Percentiles rank a stretch among this genome's conserved stretches.
These are phyloP conservation scores for Aspergillus eucalypticola DNA, from an alignment of 2,329 filamentous ascomycete genomes.

Conservation along the genomic window DNA sequence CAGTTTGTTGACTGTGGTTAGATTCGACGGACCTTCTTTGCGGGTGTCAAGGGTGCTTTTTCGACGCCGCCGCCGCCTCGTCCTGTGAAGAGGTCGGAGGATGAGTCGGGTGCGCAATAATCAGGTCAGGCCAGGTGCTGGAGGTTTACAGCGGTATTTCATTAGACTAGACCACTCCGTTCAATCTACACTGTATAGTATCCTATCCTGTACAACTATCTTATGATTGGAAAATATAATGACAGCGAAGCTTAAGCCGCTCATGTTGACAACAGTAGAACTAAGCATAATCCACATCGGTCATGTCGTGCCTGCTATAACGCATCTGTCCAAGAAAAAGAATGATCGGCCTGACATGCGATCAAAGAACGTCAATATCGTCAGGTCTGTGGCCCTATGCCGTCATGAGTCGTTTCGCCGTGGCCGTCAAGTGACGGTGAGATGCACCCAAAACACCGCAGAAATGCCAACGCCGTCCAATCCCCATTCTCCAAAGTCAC, in stretches of 20 bases:
- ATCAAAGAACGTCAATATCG: slow-evolving; percentile 11
- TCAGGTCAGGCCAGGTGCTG: background rate
- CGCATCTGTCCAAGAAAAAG: slow-evolving; percentile 14
- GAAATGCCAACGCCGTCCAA: slow-evolving; percentile 25
- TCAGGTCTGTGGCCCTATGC: slow-evolving; percentile 22
- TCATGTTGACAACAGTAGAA: background rate
- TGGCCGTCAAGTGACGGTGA: slow-evolving; percentile 18
- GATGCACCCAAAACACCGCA: slow-evolving; percentile 26
- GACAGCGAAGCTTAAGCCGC: background rate
- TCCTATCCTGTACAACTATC: background rate
- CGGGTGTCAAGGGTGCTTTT: slow-evolving; percentile 33
- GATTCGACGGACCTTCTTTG: slow-evolving; percentile 38
- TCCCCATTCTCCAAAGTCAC: slow-evolving; percentile 12
- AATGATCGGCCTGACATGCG: slow-evolving; percentile 16
- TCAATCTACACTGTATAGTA: background rate
- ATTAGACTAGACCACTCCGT: background rate
- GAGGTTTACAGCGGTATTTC: too few species aligned
- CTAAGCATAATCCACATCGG: slow-evolving; percentile 17
- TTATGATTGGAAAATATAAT: background rate
- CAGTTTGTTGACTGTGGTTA: slow-evolving; percentile 18
- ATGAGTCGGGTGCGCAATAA: slow-evolving; percentile 14
- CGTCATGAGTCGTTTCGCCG: slow-evolving; percentile 30
- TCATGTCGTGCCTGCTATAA: slow-evolving; percentile 16
- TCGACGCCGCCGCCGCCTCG: slow-evolving; percentile 34
- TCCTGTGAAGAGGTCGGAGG: slow-evolving; percentile 24